A percentile compares a stretch with the other conserved stretches of the same genome.
Conservation (phyloP, 805 yeast species). For the Wickerhamiella cacticola region DNA sequence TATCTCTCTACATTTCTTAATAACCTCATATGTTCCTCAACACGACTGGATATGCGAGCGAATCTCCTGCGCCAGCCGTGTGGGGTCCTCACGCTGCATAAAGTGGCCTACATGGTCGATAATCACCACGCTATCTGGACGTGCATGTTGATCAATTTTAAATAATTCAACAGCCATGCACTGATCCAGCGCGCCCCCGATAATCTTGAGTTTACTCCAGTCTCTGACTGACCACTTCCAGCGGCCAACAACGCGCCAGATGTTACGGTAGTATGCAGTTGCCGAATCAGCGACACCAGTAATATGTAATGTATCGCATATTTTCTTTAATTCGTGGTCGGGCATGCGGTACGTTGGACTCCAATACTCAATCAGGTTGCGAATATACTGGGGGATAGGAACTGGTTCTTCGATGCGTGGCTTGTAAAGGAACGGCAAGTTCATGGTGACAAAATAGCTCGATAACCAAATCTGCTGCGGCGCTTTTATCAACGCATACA, state of each 20-base stretch:
- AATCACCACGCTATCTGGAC: slow-evolving; percentile 15
- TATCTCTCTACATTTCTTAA: too few relatives aligned
- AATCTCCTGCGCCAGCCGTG: slow-evolving; percentile 15
- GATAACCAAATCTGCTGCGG: slow-evolving; percentile 23
- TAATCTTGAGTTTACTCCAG: slow-evolving; percentile 11
- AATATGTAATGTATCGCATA: slow-evolving; percentile 18
- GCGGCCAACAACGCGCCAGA: background rate
- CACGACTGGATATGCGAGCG: slow-evolving; percentile 1
- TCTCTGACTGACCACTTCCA: slow-evolving; percentile 16
- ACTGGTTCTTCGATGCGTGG: slow-evolving; percentile 12
- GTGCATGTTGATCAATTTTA: slow-evolving; percentile 13
- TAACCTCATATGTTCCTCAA: too few relatives aligned
- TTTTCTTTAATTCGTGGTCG: slow-evolving; percentile 16
- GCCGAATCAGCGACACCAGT: slow-evolving; percentile 22
- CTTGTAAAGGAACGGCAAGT: slow-evolving; percentile 19
- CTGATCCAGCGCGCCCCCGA: slow-evolving; percentile 22
- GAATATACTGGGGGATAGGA: slow-evolving; percentile 18
- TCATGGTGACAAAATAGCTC: slow-evolving; percentile 25
- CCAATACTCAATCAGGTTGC: slow-evolving; percentile 22
- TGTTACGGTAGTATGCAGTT: slow-evolving; percentile 23
- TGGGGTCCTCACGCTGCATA: slow-evolving; percentile 25
- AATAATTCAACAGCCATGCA: slow-evolving; percentile 20
- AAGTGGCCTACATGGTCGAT: slow-evolving; percentile 24
- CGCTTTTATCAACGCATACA: slow-evolving; percentile 8
- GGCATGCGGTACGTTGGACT: slow-evolving; percentile 21